These are phyloP conservation scores for Xylaria sp. DNA, from an alignment of 2,329 filamentous ascomycete genomes.

Conservation along the genomic window DNA sequence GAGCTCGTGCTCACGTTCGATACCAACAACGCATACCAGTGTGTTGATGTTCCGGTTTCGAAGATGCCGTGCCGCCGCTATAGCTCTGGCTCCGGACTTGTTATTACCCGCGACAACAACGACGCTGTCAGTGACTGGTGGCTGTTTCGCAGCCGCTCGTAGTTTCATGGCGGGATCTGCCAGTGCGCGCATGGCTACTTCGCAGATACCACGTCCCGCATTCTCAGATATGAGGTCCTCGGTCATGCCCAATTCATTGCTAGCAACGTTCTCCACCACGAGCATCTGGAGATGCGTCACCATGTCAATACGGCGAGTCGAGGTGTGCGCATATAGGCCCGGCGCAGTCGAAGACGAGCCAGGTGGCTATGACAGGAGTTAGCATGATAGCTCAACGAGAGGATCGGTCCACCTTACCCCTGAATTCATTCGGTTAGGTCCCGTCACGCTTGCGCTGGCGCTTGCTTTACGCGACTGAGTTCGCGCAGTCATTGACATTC, in stretches of 20 bases:
- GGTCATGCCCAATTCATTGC: slow-evolving; percentile 77
- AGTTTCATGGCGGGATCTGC: slow-evolving; percentile 56
- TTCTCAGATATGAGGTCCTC: slow-evolving; percentile 92
- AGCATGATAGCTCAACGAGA: slow-evolving; percentile 2
- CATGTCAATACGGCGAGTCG: slow-evolving; percentile 54
- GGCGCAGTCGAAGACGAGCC: slow-evolving; percentile 23
- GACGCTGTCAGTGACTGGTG: slow-evolving; percentile 38
- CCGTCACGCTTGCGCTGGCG: slow-evolving; percentile 27
- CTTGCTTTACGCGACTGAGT: slow-evolving; percentile 56
- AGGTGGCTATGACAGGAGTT: slow-evolving; percentile 31
- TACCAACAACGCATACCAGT: slow-evolving; percentile 75
- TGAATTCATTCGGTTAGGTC: slow-evolving; percentile 38
- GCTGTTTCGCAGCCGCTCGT: slow-evolving; percentile 36
- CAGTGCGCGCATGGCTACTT: slow-evolving; percentile 69
- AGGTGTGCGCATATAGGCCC: slow-evolving; percentile 50
- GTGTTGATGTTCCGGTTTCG: slow-evolving; percentile 77
- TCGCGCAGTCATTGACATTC: slow-evolving; percentile 43
- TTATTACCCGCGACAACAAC: slow-evolving; percentile 95
- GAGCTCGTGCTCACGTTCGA: slow-evolving; percentile 76
- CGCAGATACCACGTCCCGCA: slow-evolving; percentile 79
- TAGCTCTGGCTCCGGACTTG: slow-evolving; percentile 75
- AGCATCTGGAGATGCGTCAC: slow-evolving; percentile 78
- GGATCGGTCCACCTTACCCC: slow-evolving; percentile 31
- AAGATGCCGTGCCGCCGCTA: slow-evolving; percentile 81
- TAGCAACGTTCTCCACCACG: slow-evolving; percentile 85